Base-by-base conservation (phyloP, 495 filamentous ascomycete species). In the Rhypophila decipiens region DNA sequence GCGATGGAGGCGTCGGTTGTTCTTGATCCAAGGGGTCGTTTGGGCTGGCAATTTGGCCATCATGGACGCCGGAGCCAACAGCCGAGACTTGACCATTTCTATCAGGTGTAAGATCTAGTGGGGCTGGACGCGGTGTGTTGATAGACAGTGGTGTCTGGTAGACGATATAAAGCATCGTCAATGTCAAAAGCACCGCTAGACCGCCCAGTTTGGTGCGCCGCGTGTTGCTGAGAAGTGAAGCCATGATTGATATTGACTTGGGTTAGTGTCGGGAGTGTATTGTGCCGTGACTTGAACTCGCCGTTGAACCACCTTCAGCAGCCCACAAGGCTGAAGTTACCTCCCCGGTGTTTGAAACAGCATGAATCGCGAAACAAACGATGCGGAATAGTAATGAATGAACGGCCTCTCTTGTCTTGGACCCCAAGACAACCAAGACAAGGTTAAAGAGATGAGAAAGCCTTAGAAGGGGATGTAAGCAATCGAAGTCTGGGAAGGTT, bases 91-190 rank as follows among this genome's bases (percentile, higher is more conserved):
- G 24, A 18, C 24, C 24, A 4, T 15, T 12, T 11, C 39, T 19
- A 21, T 31, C 24, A 11, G 22, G 13, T 24, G 40, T 39, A 5
- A 55, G 19, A 33, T 51, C 49, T 7, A 49, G 46, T 4, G 41
- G 18, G n/a, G n/a, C n/a, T 5, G 44, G 43, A 15, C 42, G 38
- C 4, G 13, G 8, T 18, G 10, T 24, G 18, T 33, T 20, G 0
- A 42, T 21, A 1, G 38, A 24, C 24, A 49, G 8, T 2, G 51
- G 46, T 12, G 48, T 21, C 18, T 43, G 50, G 18, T 47, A 54
- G n/a, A 48, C 55, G 3, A 57, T 39, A 42, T 47, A 57, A 34
- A 57, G 31, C 1, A 60, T 45, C 4, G 55, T 2, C 17, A 52
- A 22, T 2, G 43, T 52, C 44, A 57, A 21, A 11, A 60, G 19